A percentile compares a stretch with the other conserved stretches of the same genome.
Evolutionary conservation across 179 eudicot genomes (phyloP).

Genomic region (Monotropa hypopitys): DNA sequence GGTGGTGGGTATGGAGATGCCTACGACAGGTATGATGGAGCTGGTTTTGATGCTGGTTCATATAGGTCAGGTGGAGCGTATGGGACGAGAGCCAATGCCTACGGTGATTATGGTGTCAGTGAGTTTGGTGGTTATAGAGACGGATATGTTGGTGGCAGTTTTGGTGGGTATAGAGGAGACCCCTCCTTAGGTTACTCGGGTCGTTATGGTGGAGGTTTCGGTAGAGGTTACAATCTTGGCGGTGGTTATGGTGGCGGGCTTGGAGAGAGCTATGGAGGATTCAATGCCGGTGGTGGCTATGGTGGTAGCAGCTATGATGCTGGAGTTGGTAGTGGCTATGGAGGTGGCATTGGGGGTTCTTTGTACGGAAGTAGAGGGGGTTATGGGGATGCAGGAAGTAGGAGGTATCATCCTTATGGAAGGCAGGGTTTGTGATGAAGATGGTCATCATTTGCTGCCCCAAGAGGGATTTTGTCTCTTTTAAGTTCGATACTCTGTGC

Average conservation of each 20-base stretch:
- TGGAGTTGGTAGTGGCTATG: constrained; percentile 29
- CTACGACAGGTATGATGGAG: constrained; percentile 24
- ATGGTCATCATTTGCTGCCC: background rate
- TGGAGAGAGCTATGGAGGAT: constrained; percentile 30
- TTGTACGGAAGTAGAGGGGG: constrained; percentile 12
- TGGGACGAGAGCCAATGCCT: constrained; percentile 28
- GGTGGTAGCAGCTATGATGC: constrained; percentile 28
- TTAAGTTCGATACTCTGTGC: background rate
- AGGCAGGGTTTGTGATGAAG: background rate
- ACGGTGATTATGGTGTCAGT: constrained; percentile 26
- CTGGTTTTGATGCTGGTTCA: constrained; percentile 26
- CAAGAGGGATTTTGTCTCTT: background rate
- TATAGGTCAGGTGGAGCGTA: constrained; percentile 23
- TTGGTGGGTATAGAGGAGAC: constrained; percentile 40
- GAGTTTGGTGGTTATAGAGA: constrained; percentile 16
- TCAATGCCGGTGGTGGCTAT: constrained; percentile 23
- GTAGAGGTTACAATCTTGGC: constrained; percentile 36
- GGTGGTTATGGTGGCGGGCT: constrained; percentile 29
- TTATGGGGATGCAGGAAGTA: background rate
- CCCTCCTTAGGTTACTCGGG: constrained; percentile 31
- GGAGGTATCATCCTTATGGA: constrained; percentile 6
- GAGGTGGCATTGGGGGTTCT: constrained; percentile 18
- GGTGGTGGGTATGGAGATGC: constrained; percentile 22
- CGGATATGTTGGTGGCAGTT: constrained; percentile 28
- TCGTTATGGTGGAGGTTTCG: constrained; percentile 38